phyloP scores from a whole-genome alignment of 2,329 filamentous ascomycete species.

The Fonsecaea multimorphosa region DNA sequence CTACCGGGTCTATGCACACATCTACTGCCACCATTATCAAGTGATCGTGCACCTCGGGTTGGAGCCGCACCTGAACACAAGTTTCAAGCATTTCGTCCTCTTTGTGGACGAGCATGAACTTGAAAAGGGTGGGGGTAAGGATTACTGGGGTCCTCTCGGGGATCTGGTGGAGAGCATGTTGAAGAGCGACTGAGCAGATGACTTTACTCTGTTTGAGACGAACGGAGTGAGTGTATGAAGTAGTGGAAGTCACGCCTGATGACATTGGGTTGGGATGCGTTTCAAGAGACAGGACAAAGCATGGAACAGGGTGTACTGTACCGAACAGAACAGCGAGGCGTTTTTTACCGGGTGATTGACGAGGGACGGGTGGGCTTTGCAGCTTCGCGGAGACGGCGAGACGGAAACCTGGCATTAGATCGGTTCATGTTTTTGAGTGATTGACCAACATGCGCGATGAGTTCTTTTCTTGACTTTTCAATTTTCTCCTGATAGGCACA shows the following conservation, averaged over 20 bases:
- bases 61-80: conserved; percentile 96
- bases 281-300: not conserved
- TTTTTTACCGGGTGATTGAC: conserved; percentile 3
- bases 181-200: conserved; percentile 73
- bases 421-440: conserved; percentile 7
- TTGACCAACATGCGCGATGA: not conserved
- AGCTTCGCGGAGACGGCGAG: not conserved
- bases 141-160: conserved; percentile 95
- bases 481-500: not conserved
- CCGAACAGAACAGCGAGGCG: not conserved
- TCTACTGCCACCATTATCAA: conserved; percentile 99
- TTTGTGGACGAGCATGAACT: conserved; percentile 97
- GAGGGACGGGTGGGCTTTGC: not conserved
- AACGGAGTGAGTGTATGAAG: not conserved
- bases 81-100: conserved; percentile 99
- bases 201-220: not conserved
- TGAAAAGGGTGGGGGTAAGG: conserved; percentile 76
- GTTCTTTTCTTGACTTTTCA: not conserved
- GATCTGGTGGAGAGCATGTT: conserved; percentile 98
- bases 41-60: conserved; percentile 93
- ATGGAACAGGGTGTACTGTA: not conserved
- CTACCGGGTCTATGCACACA: conserved; percentile 98
- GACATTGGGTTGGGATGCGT: not conserved
- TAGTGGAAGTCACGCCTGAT: not conserved
- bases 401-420: conserved; percentile 3